Evolutionary conservation across 495 filamentous ascomycete genomes (phyloP).

Genomic region (Haplographium delicatum): DNA sequence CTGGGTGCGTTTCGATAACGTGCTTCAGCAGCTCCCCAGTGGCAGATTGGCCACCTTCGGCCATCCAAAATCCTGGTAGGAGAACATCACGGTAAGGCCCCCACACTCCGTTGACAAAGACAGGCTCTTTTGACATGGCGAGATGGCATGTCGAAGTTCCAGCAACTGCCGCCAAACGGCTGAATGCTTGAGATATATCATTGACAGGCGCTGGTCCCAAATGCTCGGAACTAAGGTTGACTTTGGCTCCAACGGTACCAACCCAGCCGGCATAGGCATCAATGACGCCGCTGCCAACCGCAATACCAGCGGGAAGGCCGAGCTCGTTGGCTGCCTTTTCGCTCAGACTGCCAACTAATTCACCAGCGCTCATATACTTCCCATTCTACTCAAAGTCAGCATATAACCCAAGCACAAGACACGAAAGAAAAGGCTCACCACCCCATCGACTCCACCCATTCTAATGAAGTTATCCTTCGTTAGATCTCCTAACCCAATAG

Average conservation of each 20-base stretch:
- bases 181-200: slow-evolving; percentile 86
- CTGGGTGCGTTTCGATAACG: slow-evolving; percentile 88
- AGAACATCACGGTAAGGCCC: slow-evolving; percentile 93
- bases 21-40: slow-evolving; percentile 93
- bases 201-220: slow-evolving; percentile 61
- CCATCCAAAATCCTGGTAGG: slow-evolving; percentile 87
- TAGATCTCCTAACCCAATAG: slow-evolving; percentile 79
- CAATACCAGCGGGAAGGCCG: slow-evolving; percentile 81
- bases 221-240: slow-evolving; percentile 58
- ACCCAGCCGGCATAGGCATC: slow-evolving; percentile 99
- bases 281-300: slow-evolving; percentile 92
- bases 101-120: slow-evolving; percentile 94
- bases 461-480: slow-evolving; percentile 80
- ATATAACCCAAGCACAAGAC: slow-evolving; percentile 15
- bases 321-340: slow-evolving; percentile 78
- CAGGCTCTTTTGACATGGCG: slow-evolving; percentile 84
- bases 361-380: slow-evolving; percentile 81
- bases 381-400: slow-evolving; percentile 63
- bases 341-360: slow-evolving; percentile 77
- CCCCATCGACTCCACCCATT: slow-evolving; percentile 87
- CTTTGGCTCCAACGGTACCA: slow-evolving; percentile 95
- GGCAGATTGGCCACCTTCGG: slow-evolving; percentile 92
- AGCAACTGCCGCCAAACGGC: slow-evolving; percentile 88
- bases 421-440: slow-evolving; percentile 61
- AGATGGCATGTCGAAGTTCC: slow-evolving; percentile 97